phyloP scores from a whole-genome alignment of 179 eudicot genomes.

The Nepenthes alata region DNA sequence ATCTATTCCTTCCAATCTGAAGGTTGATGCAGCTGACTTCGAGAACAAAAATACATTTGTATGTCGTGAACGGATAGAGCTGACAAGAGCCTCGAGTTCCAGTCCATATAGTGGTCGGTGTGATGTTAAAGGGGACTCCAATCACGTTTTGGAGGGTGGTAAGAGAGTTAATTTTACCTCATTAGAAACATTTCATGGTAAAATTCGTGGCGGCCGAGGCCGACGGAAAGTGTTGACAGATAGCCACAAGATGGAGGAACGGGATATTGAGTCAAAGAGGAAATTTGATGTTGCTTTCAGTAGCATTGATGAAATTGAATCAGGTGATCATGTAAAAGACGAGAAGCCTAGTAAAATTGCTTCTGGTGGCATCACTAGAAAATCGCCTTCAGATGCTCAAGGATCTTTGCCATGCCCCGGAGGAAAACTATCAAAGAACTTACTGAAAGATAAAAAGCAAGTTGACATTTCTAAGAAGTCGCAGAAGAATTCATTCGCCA shows the following conservation, averaged over 20 bases:
- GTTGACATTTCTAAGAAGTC: constrained; percentile 11
- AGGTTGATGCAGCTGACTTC: constrained; percentile 6
- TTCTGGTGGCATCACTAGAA: constrained; percentile 21
- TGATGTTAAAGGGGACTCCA: constrained; percentile 13
- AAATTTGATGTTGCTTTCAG: constrained; percentile 19
- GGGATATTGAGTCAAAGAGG: constrained; percentile 29
- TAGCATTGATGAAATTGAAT: constrained; percentile 13
- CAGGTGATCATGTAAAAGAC: constrained; percentile 12
- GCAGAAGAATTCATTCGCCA: constrained; percentile 12
- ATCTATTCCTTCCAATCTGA: not conserved
- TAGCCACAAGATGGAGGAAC: constrained; percentile 30
- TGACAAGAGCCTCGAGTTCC: constrained; percentile 19
- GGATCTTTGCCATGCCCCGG: constrained; percentile 18
- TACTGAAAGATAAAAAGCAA: constrained; percentile 15
- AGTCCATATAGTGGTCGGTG: constrained; percentile 19
- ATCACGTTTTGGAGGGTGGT: constrained; percentile 9
- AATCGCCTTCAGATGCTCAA: constrained; percentile 19
- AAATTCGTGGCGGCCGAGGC: constrained; percentile 13
- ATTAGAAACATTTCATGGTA: constrained; percentile 13
- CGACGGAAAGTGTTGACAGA: constrained; percentile 27
- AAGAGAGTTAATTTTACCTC: constrained; percentile 13
- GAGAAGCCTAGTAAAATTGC: constrained; percentile 16
- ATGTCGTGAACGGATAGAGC: constrained; percentile 15
- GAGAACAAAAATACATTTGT: constrained; percentile 12
- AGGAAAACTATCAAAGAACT: constrained; percentile 23